Base-by-base conservation (phyloP, 108 stramenopile genomes). In the Pseudonitzschia delicatissima region DNA sequence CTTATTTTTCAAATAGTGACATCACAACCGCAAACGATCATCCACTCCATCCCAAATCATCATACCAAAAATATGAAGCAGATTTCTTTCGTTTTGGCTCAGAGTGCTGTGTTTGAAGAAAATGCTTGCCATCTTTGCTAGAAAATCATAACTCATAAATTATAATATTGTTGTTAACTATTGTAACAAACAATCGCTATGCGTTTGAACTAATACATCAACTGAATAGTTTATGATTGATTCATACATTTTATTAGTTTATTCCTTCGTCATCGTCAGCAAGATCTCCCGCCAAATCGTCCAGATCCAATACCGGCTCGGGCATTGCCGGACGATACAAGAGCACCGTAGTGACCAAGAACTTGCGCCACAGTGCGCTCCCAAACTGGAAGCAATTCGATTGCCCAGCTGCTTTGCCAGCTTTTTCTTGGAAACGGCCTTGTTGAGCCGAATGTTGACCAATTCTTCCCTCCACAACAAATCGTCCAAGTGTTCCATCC, bases 351-450 rank as follows among this genome's bases (percentile, higher is more conserved):
- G 61, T 93, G 92, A 2, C 92, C 92, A 5, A 87, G 45, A 0
- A 83, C 79, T 74, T 93, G 88, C 6, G 87, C 84, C 9, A 90
- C 77, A 72, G n/a, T 93, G 87, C 0, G 89, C 92, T 44, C 77
- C 62, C 35, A 93, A 45, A 13, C 71, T 74, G 12, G 64, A 40
- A 12, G 86, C 88, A 25, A 93, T 75, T 8, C 85, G 53, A 58
- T 72, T 72, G 25, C 80, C 85, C n/a, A 93, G 51, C 36, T 73
- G 37, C 45, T 79, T 81, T 17, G 79, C 89, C 11, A 75, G 71
- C 50, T 82, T 87, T 71, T 93, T 93, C 65, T 87, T 90, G 15
- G 59, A 50, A 0, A 87, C 87, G 18, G 82, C 86, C 40, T 81
- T 86, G 59, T 79, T 85, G 55, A 93, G 68, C 21, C 87, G 74